Conservation (phyloP, 2,329 filamentous ascomycete genomes). For the Diplodia seriata region DNA sequence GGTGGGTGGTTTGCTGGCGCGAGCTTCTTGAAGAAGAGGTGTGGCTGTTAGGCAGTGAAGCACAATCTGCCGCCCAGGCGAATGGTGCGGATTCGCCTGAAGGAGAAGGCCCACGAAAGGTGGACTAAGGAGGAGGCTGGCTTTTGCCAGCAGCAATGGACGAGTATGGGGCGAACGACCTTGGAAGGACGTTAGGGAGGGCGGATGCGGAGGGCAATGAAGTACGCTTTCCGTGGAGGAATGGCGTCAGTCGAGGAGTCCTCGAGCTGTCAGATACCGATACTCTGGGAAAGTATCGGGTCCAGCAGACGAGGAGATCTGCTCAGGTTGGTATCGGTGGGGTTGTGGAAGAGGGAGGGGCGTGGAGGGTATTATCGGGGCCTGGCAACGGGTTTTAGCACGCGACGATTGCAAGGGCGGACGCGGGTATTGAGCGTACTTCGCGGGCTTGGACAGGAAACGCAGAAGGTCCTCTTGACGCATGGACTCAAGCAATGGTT, state of each 20-base stretch:
- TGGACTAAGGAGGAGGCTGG: constrained; percentile 72
- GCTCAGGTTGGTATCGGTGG: constrained; percentile 51
- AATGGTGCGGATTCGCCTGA: constrained; percentile 89
- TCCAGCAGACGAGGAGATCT: constrained; percentile 78
- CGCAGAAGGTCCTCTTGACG: constrained; percentile 88
- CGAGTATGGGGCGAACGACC: constrained; percentile 62
- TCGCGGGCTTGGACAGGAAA: constrained; percentile 93
- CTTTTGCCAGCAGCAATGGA: constrained; percentile 80
- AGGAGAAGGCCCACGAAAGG: constrained; percentile 89
- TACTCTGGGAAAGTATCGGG: constrained; percentile 84
- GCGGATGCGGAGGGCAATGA: constrained; percentile 80
- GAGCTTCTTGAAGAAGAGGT: constrained; percentile 13
- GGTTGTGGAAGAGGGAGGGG: constrained; percentile 41
- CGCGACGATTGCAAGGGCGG: background rate
- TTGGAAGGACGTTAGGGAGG: constrained; percentile 86
- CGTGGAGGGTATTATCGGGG: constrained; percentile 70
- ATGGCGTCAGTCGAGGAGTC: constrained; percentile 75
- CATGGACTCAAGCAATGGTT: constrained; percentile 68
- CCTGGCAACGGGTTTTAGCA: constrained; percentile 50
- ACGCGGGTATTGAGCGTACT: constrained; percentile 65
- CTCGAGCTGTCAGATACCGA: constrained; percentile 79
- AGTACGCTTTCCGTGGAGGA: constrained; percentile 82
- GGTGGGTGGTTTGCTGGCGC: background rate
- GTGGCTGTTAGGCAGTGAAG: constrained; percentile 66
- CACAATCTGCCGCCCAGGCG: constrained; percentile 98